Conservation (phyloP, 1,139 yeast species). For the Geotrichum macrosporum region DNA sequence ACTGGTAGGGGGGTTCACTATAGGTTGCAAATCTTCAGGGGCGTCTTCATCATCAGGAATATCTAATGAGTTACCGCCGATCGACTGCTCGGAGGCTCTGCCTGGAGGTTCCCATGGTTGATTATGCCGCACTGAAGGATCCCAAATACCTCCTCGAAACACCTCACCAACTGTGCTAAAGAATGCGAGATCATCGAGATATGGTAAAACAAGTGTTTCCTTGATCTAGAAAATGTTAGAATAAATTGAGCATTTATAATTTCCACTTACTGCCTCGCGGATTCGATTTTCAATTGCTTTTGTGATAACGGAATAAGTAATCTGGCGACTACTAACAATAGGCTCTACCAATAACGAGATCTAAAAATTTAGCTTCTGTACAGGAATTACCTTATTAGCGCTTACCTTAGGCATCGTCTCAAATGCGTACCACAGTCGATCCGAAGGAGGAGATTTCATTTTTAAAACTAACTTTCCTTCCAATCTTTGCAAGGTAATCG, state of each 20-base stretch:
- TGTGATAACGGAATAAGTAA: slow-evolving; percentile 73
- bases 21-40: too few relatives aligned
- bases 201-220: slow-evolving; percentile 78
- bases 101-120: neutral
- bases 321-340: slow-evolving; percentile 74
- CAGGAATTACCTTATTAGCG: neutral
- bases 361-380: neutral
- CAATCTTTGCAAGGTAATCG: slow-evolving; percentile 62
- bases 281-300: slow-evolving; percentile 73
- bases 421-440: slow-evolving; percentile 86
- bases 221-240: slow-evolving; percentile 38
- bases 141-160: slow-evolving; percentile 91
- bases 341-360: slow-evolving; percentile 67
- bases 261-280: slow-evolving; percentile 51
- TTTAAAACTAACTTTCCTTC: slow-evolving; percentile 69
- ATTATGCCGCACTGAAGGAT: slow-evolving; percentile 12
- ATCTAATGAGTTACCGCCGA: too few relatives aligned
- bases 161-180: slow-evolving; percentile 60
- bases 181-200: slow-evolving; percentile 81
- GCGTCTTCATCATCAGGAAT: too few relatives aligned
- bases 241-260: neutral
- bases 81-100: neutral
- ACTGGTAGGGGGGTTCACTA: neutral
- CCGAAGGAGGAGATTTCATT: slow-evolving; percentile 86
- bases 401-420: slow-evolving; percentile 72